These are phyloP conservation scores for Acrocalymma vagum DNA, from an alignment of 2,329 filamentous ascomycete genomes.

Conservation along the genomic window DNA sequence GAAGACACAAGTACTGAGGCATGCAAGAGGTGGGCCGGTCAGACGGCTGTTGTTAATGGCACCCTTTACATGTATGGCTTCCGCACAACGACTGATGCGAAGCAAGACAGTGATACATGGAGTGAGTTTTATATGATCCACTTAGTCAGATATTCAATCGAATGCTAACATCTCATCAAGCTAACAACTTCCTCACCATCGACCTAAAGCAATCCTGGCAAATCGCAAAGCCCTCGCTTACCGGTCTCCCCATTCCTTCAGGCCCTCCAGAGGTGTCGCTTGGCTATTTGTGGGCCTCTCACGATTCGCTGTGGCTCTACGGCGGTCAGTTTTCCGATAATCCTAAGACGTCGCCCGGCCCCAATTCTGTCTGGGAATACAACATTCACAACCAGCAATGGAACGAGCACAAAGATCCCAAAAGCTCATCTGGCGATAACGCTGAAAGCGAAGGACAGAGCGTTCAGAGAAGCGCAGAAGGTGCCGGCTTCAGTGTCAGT, in stretches of 20 bases:
- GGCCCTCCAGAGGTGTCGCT: constrained; percentile 76
- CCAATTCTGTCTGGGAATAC: constrained; percentile 76
- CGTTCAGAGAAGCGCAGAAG: constrained; percentile 76
- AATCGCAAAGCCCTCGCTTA: constrained; percentile 68
- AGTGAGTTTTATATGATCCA: constrained; percentile 61
- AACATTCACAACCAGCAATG: constrained; percentile 67
- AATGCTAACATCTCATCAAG: constrained; percentile 19
- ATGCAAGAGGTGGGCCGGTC: constrained; percentile 49
- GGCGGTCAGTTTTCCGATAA: constrained; percentile 77
- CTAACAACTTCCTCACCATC: constrained; percentile 75
- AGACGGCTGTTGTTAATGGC: constrained; percentile 73
- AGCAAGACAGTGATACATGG: constrained; percentile 73
- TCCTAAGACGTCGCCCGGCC: constrained; percentile 63
- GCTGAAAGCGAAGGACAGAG: constrained; percentile 64
- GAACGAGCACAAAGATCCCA: constrained; percentile 69
- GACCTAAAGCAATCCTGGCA: constrained; percentile 79
- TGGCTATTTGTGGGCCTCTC: constrained; percentile 80
- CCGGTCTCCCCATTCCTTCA: constrained; percentile 68
- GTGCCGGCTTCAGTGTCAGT: constrained; percentile 74
- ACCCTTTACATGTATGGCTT: constrained; percentile 82
- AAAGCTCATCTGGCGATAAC: constrained; percentile 70
- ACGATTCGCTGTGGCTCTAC: constrained; percentile 74
- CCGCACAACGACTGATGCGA: constrained; percentile 64
- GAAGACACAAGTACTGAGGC: constrained; percentile 42
- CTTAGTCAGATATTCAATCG: background rate